phyloP scores from a whole-genome alignment of 176 grass and related monocot genomes.

The Cenchrus fungigraminus region DNA sequence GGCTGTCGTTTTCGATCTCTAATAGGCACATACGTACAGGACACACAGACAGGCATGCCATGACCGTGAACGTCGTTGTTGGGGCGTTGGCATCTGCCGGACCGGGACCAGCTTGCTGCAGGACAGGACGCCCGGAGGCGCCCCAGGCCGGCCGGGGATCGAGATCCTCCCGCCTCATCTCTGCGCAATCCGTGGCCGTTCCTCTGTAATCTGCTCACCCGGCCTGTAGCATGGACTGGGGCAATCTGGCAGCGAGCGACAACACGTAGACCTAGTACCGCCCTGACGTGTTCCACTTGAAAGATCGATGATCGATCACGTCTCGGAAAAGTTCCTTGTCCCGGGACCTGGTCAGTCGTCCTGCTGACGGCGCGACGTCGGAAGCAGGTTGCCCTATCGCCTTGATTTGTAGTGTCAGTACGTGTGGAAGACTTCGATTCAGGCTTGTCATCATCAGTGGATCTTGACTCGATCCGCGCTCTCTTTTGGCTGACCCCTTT shows the following conservation, averaged over 20 bases:
- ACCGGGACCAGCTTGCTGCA: not conserved
- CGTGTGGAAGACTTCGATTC: too few relatives aligned
- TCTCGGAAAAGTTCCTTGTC: not conserved
- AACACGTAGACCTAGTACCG: not conserved
- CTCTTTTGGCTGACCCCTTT: too few relatives aligned
- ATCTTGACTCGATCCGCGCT: too few relatives aligned
- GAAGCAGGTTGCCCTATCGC: not conserved
- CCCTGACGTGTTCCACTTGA: not conserved
- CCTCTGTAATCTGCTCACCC: not conserved
- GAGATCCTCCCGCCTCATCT: not conserved
- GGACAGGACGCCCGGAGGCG: too few relatives aligned
- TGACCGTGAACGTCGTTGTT: conserved; percentile 12
- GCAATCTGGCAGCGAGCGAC: not conserved
- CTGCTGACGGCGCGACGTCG: not conserved
- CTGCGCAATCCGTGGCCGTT: not conserved
- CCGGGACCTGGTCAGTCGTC: not conserved
- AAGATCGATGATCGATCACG: not conserved
- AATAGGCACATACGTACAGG: not conserved
- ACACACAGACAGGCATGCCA: not conserved
- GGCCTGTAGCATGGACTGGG: not conserved
- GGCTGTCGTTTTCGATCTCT: conserved; percentile 18
- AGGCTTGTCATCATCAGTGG: too few relatives aligned
- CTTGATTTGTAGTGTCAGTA: not conserved
- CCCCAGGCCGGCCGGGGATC: too few relatives aligned
- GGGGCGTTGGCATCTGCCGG: conserved; percentile 20